Evolutionary conservation across 2,329 filamentous ascomycete species (phyloP).

Genomic region (Didymella pomorum): DNA sequence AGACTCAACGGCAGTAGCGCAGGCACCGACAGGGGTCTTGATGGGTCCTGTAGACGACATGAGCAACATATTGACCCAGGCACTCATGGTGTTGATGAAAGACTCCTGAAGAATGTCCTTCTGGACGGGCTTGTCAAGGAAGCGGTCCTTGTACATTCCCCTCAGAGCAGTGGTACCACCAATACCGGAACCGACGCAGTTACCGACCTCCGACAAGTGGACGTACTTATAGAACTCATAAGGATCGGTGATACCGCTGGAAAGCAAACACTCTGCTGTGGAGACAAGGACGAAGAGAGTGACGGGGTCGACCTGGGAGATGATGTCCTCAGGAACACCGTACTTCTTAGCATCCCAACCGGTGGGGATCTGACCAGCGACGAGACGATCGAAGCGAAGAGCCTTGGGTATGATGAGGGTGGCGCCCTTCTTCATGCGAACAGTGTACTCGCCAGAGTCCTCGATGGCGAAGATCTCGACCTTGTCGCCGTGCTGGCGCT

Average conservation of each 20-base stretch:
- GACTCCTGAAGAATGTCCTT: constrained; percentile 99
- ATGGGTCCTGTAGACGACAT: constrained; percentile 97
- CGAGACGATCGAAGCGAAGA: constrained; percentile 93
- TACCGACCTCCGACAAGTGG: constrained; percentile 95
- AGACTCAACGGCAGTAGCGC: constrained; percentile 95
- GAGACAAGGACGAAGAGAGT: constrained; percentile 95
- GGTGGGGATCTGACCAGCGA: constrained; percentile 95
- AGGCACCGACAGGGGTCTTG: constrained; percentile 98
- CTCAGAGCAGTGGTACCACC: constrained; percentile 91
- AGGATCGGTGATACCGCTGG: constrained; percentile 95
- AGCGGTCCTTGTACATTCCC: constrained; percentile 98
- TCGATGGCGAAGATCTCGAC: constrained; percentile 96
- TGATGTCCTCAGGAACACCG: constrained; percentile 96
- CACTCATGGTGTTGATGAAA: constrained; percentile 99
- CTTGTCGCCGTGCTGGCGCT: constrained; percentile 95
- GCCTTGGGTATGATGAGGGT: constrained; percentile 96
- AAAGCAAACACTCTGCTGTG: constrained; percentile 88
- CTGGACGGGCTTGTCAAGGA: constrained; percentile 94
- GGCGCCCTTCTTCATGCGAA: constrained; percentile 94
- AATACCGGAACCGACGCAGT: constrained; percentile 98
- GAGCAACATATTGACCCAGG: constrained; percentile 99
- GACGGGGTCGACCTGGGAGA: constrained; percentile 95
- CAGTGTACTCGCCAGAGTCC: constrained; percentile 91
- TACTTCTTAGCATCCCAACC: constrained; percentile 98
- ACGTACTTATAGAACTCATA: constrained; percentile 99